Evolutionary conservation across 2,329 filamentous ascomycete species (phyloP), one percentile per base, ranked within the genome.

Genomic region (Ceratocystis albifundus): DNA sequence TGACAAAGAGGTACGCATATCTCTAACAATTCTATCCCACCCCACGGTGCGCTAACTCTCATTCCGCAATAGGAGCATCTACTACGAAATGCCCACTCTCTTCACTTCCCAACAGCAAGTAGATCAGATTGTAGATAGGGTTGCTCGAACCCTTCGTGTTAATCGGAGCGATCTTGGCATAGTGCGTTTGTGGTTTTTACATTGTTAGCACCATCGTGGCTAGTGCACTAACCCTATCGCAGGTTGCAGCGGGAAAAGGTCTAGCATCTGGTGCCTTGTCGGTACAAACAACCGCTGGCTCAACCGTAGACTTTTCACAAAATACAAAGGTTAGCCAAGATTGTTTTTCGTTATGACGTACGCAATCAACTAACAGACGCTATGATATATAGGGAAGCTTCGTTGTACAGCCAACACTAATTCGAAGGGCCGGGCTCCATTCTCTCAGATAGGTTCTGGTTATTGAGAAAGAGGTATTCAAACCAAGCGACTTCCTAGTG

Each of bases 241-340:
- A 89, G 88, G 83, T 85, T 22, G 89, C 89, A 3, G 82, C 87
- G 3, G 84, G 85, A 1, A 94, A 92, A 73, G 89, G 89, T 0
- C 75, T 91, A 0, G 74, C 90, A 0, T 80, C 80, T 6, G 90
- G 90, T 0, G 78, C 79, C 0, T 72, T 88, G 3, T 73, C 65
- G 0, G 73, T 87, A 1, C 72, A 70, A 3, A 77, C 80, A 44
- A 72, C 72, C 5, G 78, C 84, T 68, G 78, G 78, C 0, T 77
- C 76, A 10, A 69, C 70, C 0, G 66, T 76, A 46, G 73, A 76
- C 62, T 72, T 73, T 7, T 73, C 73, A 0, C 68, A 62, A 8
- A 69, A 66, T 25, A 44, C 57, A 12, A 67, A 68, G 57, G 69
- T 67, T 79, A 65, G 72, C 74, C 65, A 81, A 25, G 3, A 36